Base-by-base conservation (phyloP, 352 stramenopile species). In the Globisporangium carolinianum region DNA sequence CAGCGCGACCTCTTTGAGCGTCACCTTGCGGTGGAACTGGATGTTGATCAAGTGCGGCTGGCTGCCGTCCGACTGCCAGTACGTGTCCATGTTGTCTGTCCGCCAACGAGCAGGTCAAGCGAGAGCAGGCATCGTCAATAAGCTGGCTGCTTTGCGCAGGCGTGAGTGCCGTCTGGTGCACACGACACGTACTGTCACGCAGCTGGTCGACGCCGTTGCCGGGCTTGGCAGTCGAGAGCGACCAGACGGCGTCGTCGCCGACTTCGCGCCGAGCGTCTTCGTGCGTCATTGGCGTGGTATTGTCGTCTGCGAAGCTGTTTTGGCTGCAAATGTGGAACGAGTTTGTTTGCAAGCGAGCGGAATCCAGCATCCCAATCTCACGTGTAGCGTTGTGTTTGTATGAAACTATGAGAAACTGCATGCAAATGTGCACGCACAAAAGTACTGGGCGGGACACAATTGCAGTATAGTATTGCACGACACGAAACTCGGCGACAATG, bases 41-140 rank as follows among this genome's bases (percentile, higher is more conserved):
- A 99, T 94, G 74, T 98, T 98, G 68, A 99, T 98, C 51, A 97
- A 77, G 65, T 99, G 97, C 35, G 97, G 96, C 69, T 98, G 95
- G 15, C 80, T 68, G 43, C 86, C 86, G 60, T 96, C 86, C 58
- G 86, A 98, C 70, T 99, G 97, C 96, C 97, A 99, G 68, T 99
- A 99, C 6, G 96, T 99, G 63, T 99, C 94, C 41, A 95, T 72
- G 61, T 85, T 97, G 59, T 98, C 87, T 94, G 39, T 46, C 10
- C 24, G 24, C 1, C 24, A 24, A 24, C 24, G 24, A 24, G 24
- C 24, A 24, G 24, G 24, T 24, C 24, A 24, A 24, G 24, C 24
- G 24, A 24, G 24, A 24, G 24, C 24, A 2, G 24, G 2, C 2
- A 24, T 24, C 24, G 24, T 24, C 24, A 24, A 24, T 24, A 24